Evolutionary conservation across 495 filamentous ascomycete species (phyloP).

Genomic region (Aspergillus sparsus): DNA sequence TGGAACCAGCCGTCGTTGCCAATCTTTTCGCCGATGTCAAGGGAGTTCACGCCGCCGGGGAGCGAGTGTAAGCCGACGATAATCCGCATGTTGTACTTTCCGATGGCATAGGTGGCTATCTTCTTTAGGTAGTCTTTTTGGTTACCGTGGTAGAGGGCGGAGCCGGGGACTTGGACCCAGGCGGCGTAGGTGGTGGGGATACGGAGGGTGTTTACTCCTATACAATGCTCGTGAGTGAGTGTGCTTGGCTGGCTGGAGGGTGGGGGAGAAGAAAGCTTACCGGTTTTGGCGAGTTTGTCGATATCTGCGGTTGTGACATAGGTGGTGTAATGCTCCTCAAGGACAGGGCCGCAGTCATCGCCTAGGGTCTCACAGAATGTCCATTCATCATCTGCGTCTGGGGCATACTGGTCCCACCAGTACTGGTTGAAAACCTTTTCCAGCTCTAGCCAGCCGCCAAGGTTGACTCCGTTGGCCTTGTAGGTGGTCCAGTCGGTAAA

Average conservation of each 20-base stretch:
- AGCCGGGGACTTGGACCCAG: constrained; percentile 29
- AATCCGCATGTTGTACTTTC: constrained; percentile 29
- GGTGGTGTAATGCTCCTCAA: constrained; percentile 28
- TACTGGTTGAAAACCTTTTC: constrained; percentile 31
- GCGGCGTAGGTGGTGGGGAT: constrained; percentile 28
- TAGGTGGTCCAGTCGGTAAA: constrained; percentile 31
- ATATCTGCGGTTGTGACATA: constrained; percentile 29
- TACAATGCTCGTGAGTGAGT: neutral
- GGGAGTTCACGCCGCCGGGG: constrained; percentile 29
- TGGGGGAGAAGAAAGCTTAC: neutral
- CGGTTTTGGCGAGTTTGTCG: constrained; percentile 24
- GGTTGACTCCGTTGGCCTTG: constrained; percentile 29
- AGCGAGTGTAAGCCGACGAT: constrained; percentile 33
- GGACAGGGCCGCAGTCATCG: constrained; percentile 18
- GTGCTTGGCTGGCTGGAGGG: neutral
- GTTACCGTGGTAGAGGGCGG: constrained; percentile 27
- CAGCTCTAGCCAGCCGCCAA: constrained; percentile 36
- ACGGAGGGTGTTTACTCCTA: constrained; percentile 22
- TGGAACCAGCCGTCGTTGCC: constrained; percentile 31
- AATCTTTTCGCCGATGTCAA: constrained; percentile 29
- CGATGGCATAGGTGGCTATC: constrained; percentile 28
- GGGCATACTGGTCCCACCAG: constrained; percentile 26
- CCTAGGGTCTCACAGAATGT: constrained; percentile 29
- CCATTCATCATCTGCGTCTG: constrained; percentile 30
- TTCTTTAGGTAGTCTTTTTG: constrained; percentile 23